A percentile compares a stretch with the other conserved stretches of the same genome.
phyloP scores from a whole-genome alignment of 352 stramenopile genomes.

The Globisporangium lucens region DNA sequence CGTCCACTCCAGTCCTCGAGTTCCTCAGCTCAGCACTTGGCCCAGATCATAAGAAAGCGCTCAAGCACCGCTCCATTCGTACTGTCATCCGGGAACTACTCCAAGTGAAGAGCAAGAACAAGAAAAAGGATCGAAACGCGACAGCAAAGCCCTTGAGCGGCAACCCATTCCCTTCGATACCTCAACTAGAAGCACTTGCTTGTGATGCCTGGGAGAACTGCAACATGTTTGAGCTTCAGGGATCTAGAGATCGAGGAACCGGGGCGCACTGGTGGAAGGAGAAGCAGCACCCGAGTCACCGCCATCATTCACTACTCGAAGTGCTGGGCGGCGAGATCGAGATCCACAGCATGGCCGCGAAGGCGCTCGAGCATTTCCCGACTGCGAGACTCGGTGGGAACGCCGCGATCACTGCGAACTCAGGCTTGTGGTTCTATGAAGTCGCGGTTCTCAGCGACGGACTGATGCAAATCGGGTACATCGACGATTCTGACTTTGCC shows the following conservation, averaged over 20 bases:
- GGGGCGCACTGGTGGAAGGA: conserved; percentile 25
- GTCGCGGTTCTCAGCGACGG: conserved; percentile 86
- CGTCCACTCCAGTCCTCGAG: conserved; percentile 20
- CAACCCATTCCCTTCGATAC: conserved; percentile 6
- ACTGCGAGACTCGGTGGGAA: conserved; percentile 51
- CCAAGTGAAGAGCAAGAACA: conserved; percentile 5
- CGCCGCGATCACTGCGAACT: conserved; percentile 44
- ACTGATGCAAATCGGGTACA: conserved; percentile 93
- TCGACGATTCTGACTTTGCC: conserved; percentile 83
- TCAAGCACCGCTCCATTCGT: conserved; percentile 32
- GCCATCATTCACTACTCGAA: conserved; percentile 28
- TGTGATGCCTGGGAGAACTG: conserved; percentile 17
- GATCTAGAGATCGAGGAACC: not conserved
- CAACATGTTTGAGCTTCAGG: not conserved
- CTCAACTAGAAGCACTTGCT: conserved; percentile 32
- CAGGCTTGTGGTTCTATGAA: conserved; percentile 90
- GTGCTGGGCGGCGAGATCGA: conserved; percentile 70
- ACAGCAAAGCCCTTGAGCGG: not conserved
- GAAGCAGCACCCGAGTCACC: not conserved
- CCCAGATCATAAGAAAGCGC: conserved; percentile 28
- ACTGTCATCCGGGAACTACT: conserved; percentile 20
- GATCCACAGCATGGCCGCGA: conserved; percentile 48
- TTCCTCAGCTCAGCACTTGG: conserved; percentile 21
- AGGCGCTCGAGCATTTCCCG: conserved; percentile 75
- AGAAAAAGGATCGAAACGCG: not conserved